phyloP scores from a whole-genome alignment of 2,329 filamentous ascomycete genomes.

The Myriangium duriaei region DNA sequence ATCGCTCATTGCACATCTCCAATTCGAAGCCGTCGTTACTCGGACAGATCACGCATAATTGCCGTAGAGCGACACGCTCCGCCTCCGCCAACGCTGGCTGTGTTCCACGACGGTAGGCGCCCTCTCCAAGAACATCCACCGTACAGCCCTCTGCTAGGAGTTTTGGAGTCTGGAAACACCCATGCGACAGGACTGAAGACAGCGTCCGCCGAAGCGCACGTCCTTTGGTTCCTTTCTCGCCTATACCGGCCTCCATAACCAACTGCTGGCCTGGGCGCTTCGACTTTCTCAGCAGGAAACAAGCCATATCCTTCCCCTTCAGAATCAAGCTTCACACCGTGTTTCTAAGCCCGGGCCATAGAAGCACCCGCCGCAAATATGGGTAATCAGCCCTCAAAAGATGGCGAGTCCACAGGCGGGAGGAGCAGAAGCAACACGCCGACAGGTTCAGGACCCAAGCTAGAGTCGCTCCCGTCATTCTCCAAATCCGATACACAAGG shows the following conservation, averaged over 20 bases:
- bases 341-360: too few species aligned
- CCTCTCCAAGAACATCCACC: not conserved
- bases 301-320: too few species aligned
- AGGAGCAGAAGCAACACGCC: slow-evolving; percentile 26
- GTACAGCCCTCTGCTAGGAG: slow-evolving; percentile 1
- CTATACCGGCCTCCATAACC: slow-evolving; percentile 35
- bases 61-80: slow-evolving; percentile 1
- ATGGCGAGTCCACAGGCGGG: slow-evolving; percentile 25
- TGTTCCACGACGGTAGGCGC: not conserved
- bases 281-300: too few species aligned
- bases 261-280: too few species aligned
- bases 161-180: slow-evolving; percentile 12
- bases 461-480: slow-evolving; percentile 85
- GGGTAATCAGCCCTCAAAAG: slow-evolving; percentile 65
- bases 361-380: slow-evolving; percentile 35
- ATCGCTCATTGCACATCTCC: too few species aligned
- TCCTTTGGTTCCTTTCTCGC: slow-evolving; percentile 32
- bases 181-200: slow-evolving; percentile 18
- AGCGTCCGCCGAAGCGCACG: slow-evolving; percentile 30
- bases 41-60: too few species aligned
- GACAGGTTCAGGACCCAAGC: slow-evolving; percentile 42
- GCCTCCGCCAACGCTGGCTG: slow-evolving; percentile 7
- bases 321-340: too few species aligned
- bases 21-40: too few species aligned
- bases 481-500: slow-evolving; percentile 87